Conservation (phyloP, 768 basidiomycete species). For the Suillus spraguei region DNA sequence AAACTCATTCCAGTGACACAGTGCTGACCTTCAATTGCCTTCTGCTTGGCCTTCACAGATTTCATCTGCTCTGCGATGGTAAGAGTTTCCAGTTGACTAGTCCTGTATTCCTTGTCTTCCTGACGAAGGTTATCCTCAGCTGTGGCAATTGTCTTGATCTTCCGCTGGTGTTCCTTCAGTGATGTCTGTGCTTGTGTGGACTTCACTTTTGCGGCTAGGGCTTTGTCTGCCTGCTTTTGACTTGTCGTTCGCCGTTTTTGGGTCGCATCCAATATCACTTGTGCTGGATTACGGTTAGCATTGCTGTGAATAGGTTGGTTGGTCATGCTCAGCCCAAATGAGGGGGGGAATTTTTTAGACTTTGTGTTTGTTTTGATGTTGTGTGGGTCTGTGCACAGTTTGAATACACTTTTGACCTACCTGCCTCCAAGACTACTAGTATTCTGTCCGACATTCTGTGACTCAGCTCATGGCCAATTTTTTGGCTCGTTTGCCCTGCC, state of each 20-base stretch:
- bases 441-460: not conserved
- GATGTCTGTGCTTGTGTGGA: not conserved
- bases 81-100: not conserved
- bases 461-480: not conserved
- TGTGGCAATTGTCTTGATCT: not conserved
- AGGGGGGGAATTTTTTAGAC: not conserved
- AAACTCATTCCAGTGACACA: not conserved
- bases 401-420: not conserved
- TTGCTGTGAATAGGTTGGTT: not conserved
- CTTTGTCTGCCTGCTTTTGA: not conserved
- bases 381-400: not conserved
- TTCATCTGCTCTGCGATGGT: not conserved
- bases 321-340: not conserved
- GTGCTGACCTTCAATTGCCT: not conserved
- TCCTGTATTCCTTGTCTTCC: not conserved
- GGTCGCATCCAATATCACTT: not conserved
- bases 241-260: not conserved
- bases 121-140: not conserved
- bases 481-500: slow-evolving; percentile 5
- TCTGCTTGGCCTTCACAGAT: not conserved
- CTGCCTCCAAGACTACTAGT: not conserved
- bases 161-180: not conserved
- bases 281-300: not conserved
- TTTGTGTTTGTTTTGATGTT: slow-evolving; percentile 7
- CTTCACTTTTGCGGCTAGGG: not conserved